phyloP scores from a whole-genome alignment of 2,329 filamentous ascomycete genomes.

The Leptosphaerulina australis region DNA sequence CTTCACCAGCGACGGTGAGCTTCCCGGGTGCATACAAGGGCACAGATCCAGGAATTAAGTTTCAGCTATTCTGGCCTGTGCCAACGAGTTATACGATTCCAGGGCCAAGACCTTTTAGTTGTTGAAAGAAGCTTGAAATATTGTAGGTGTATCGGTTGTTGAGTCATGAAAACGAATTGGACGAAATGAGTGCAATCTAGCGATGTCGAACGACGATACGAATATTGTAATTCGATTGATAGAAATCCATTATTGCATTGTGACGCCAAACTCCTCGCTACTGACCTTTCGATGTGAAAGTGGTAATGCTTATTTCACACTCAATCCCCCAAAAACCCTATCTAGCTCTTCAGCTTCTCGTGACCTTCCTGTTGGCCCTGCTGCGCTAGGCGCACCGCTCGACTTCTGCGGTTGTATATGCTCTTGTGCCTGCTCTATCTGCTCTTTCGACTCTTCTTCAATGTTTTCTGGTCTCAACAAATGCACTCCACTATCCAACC shows the following conservation, averaged over 20 bases:
- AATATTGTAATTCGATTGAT: too few relatives aligned
- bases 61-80: constrained; percentile 41
- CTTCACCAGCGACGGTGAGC: constrained; percentile 36
- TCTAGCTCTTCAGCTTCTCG: constrained; percentile 67
- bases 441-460: constrained; percentile 52
- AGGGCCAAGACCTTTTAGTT: constrained; percentile 56
- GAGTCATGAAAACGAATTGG: too few relatives aligned
- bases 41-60: constrained; percentile 40
- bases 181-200: too few relatives aligned
- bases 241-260: too few relatives aligned
- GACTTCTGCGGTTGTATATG: background rate
- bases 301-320: background rate
- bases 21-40: constrained; percentile 42
- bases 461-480: constrained; percentile 69
- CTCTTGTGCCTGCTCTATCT: constrained; percentile 18
- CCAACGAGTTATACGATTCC: constrained; percentile 55
- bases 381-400: constrained; percentile 22
- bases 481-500: constrained; percentile 71
- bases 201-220: too few relatives aligned
- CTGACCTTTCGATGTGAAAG: too few relatives aligned
- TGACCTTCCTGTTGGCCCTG: constrained; percentile 41
- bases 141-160: too few relatives aligned
- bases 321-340: constrained; percentile 71
- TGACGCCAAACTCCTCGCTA: constrained; percentile 15
- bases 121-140: constrained; percentile 42